These are phyloP conservation scores for Ogataea neopini DNA, from an alignment of 805 yeast species.

Conservation along the genomic window DNA sequence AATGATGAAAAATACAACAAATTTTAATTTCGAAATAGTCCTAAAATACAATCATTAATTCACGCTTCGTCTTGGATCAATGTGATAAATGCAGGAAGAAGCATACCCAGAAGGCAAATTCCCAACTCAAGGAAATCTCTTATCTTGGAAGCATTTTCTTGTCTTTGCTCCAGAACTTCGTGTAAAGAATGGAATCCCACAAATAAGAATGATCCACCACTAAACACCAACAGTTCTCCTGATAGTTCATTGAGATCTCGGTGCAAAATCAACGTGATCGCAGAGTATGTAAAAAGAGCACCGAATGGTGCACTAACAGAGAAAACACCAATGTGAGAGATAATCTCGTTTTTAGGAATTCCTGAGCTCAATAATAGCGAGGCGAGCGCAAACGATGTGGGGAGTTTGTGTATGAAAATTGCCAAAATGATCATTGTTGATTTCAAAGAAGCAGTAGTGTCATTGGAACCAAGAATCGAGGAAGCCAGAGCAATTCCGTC, in stretches of 20 bases:
- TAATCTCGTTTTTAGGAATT: conserved; percentile 31
- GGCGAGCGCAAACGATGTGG: conserved; percentile 69
- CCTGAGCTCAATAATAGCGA: conserved; percentile 50
- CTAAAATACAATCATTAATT: background rate
- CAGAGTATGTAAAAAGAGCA: conserved; percentile 50
- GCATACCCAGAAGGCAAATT: conserved; percentile 31
- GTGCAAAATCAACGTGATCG: conserved; percentile 15
- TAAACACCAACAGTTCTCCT: conserved; percentile 58
- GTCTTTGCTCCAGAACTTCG: conserved; percentile 35
- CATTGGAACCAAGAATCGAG: conserved; percentile 38
- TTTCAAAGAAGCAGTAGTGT: conserved; percentile 12
- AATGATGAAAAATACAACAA: conserved; percentile 1
- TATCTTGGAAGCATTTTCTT: background rate
- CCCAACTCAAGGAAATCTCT: conserved; percentile 17
- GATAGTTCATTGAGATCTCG: conserved; percentile 35
- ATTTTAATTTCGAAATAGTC: background rate
- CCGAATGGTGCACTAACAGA: conserved; percentile 62
- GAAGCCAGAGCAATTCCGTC: conserved; percentile 78
- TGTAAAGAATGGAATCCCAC: conserved; percentile 67
- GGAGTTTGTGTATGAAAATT: conserved; percentile 69
- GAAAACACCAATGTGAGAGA: conserved; percentile 53
- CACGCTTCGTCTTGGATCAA: conserved; percentile 26
- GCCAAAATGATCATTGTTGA: conserved; percentile 53
- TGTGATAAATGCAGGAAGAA: conserved; percentile 29
- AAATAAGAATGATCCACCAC: conserved; percentile 73